Evolutionary conservation across 1,284 basidiomycete genomes (phyloP), one percentile per base, ranked within the genome.

Genomic region (Ceraceosorus guamensis): DNA sequence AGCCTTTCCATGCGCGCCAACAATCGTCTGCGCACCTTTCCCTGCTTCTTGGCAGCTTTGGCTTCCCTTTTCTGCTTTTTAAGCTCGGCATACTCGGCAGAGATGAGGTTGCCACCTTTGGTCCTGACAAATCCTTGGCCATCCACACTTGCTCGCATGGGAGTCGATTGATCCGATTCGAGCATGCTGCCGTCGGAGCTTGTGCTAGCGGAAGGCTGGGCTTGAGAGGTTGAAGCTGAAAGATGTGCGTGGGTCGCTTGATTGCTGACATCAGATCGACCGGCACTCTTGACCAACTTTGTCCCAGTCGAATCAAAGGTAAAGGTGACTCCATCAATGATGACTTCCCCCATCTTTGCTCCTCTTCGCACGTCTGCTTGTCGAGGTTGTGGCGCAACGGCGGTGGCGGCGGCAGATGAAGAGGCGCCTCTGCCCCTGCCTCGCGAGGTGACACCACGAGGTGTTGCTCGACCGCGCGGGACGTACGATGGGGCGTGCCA

Each of bases 271-370:
- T 33, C 49, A 13, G 61, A 55, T 37, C 62, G 65, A 1, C 50
- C n/a, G 0, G 52, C 48, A 50, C 68, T 77, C 48, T 79, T 73
- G 31, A 77, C 76, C n/a, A 81, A 70, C 65, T 80, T 80, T 46
- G 72, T 76, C 3, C 80, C 80, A 5, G 75, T 78, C 48, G 78
- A 71, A 51, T 80, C 80, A 59, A 81, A 81, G 53, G 80, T 77
- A 57, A 80, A 81, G 13, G 78, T 73, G 43, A 80, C 77, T 7
- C 79, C 79, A 61, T 81, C 80, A 16, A 81, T 78, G 32, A 80
- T 76, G 2, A 81, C 79, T 51, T 75, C 68, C 30, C 70, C 68
- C 68, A 72, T 72, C 44, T 69, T 68, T 56, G 68, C 67, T 8
- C 70, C 70, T 8, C 70, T 49, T 4, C 70, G 53, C 14, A 71